phyloP scores from a whole-genome alignment of 805 yeast genomes.

The Schwanniomyces occidentalis region DNA sequence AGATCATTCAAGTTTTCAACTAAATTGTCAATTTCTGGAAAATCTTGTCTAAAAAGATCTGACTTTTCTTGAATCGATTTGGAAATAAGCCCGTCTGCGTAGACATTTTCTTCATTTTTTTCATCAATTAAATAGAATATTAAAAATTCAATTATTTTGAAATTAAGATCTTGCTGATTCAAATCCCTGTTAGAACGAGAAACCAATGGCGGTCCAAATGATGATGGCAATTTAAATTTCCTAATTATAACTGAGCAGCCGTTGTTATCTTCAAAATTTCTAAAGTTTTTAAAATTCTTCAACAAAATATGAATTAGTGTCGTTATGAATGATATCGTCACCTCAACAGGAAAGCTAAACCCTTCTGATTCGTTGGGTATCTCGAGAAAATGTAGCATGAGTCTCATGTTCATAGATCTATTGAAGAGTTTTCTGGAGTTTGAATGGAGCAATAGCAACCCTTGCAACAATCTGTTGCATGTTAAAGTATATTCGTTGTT shows the following conservation, averaged over 20 bases:
- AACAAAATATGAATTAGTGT: conserved; percentile 60
- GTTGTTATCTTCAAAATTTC: conserved; percentile 55
- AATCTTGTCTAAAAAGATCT: conserved; percentile 33
- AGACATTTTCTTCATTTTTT: conserved; percentile 8
- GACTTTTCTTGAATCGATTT: conserved; percentile 31
- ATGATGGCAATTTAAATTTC: conserved; percentile 27
- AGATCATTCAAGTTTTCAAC: conserved; percentile 37
- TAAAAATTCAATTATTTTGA: conserved; percentile 66
- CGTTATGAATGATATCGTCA: conserved; percentile 44
- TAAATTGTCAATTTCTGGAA: conserved; percentile 41
- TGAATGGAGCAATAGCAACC: conserved; percentile 60
- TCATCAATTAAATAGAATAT: conserved; percentile 71
- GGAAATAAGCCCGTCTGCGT: too few relatives aligned
- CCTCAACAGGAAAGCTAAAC: conserved; percentile 8
- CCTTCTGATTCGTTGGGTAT: conserved; percentile 6
- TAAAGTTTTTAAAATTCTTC: conserved; percentile 53
- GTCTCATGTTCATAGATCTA: conserved; percentile 39
- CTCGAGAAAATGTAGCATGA: conserved; percentile 28
- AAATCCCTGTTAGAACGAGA: conserved; percentile 6
- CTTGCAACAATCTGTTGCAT: conserved; percentile 51
- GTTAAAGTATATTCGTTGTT: conserved; percentile 12
- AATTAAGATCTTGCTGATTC: conserved; percentile 52
- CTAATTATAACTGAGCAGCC: conserved; percentile 58
- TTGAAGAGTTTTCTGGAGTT: conserved; percentile 51
- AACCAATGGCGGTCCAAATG: conserved; percentile 4